phyloP scores from a whole-genome alignment of 2,329 filamentous ascomycete genomes.

The Elsinoe ampelina region DNA sequence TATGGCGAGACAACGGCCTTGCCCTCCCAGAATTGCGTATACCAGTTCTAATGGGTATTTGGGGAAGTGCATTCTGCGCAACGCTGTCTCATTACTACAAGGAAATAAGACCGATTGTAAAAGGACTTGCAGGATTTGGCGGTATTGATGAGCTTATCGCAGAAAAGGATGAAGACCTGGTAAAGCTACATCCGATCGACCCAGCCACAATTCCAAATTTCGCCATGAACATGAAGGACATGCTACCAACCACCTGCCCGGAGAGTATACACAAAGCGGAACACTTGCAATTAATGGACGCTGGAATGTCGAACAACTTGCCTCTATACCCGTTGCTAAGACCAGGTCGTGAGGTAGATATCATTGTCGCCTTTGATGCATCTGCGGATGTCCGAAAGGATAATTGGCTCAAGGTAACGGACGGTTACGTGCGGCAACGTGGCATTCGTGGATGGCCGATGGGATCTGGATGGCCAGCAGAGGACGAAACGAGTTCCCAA shows the following conservation, averaged over 20 bases:
- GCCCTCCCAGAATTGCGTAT: conserved; percentile 76
- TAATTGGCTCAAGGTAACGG: conserved; percentile 91
- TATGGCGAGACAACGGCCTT: conserved; percentile 53
- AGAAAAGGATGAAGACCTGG: conserved; percentile 71
- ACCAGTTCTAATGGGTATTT: conserved; percentile 83
- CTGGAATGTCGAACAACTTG: conserved; percentile 96
- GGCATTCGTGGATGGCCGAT: conserved; percentile 91
- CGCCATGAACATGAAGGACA: conserved; percentile 67
- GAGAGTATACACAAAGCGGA: conserved; percentile 60
- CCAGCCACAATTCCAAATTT: conserved; percentile 88
- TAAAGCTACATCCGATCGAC: conserved; percentile 90
- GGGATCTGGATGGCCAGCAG: conserved; percentile 83
- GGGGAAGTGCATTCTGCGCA: conserved; percentile 92
- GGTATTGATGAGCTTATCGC: conserved; percentile 70
- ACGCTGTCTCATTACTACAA: conserved; percentile 94
- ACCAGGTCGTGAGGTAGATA: conserved; percentile 77
- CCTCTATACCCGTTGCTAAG: conserved; percentile 90
- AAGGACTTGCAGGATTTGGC: conserved; percentile 64
- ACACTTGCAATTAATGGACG: conserved; percentile 70
- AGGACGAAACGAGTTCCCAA: conserved; percentile 48
- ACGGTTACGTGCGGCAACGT: conserved; percentile 84
- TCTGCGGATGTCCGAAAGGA: conserved; percentile 88
- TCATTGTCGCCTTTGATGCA: conserved; percentile 87
- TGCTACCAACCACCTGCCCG: conserved; percentile 67
- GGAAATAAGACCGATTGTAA: conserved; percentile 76